Evolutionary conservation across 305 asterid genomes (phyloP).

Genomic region (Plantago lanceolata): DNA sequence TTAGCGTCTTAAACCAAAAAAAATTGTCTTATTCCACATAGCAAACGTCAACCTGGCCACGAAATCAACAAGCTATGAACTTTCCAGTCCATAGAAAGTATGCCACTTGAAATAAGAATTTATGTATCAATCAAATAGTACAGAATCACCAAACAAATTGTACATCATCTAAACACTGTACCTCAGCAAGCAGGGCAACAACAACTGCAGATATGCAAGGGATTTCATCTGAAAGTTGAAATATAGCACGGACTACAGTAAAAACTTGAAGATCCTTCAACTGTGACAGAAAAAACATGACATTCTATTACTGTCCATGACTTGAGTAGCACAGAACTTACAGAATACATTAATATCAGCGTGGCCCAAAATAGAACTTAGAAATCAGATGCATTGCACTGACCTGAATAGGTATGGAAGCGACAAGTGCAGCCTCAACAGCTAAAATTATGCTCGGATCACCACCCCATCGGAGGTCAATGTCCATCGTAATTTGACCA

Average conservation of each 20-base stretch:
- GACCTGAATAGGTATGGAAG: conserved; percentile 96
- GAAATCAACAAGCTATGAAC: neutral
- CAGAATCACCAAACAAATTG: conserved; percentile 19
- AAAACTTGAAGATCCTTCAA: conserved; percentile 96
- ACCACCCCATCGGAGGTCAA: conserved; percentile 98
- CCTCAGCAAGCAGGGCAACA: conserved; percentile 97
- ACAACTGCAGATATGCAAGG: conserved; percentile 99
- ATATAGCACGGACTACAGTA: conserved; percentile 90
- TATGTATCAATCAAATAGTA: neutral
- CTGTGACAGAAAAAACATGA: conserved; percentile 43
- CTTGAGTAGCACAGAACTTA: conserved; percentile 4
- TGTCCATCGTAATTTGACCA: conserved; percentile 98
- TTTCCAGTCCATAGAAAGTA: neutral
- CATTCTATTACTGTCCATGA: conserved; percentile 1
- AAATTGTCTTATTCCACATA: no score
- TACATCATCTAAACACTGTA: conserved; percentile 25
- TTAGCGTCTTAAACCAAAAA: no score
- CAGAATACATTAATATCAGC: neutral
- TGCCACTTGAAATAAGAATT: neutral
- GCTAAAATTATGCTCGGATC: conserved; percentile 92
- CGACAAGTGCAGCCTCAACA: conserved; percentile 93
- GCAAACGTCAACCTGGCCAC: no score
- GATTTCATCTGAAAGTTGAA: conserved; percentile 92
- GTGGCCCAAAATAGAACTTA: neutral
- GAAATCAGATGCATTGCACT: conserved; percentile 15